phyloP scores from a whole-genome alignment of 768 basidiomycete genomes.

The Lentinus brumalis region DNA sequence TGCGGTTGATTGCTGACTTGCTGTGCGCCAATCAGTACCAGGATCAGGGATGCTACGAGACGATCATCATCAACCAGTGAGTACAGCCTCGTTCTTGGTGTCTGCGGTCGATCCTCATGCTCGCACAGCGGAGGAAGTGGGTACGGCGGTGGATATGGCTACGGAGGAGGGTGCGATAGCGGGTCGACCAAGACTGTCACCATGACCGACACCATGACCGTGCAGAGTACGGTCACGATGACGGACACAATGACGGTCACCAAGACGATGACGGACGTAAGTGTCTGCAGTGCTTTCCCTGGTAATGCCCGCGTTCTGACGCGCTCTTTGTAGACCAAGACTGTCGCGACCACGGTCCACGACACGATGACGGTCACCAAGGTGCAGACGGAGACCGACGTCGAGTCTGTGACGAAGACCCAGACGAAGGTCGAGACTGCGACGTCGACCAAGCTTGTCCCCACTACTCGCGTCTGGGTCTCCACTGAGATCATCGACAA shows the following conservation, averaged over 20 bases:
- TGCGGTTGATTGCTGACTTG: neutral
- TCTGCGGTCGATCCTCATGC: slow-evolving; percentile 7
- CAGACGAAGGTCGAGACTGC: slow-evolving; percentile 27
- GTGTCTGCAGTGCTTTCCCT: neutral
- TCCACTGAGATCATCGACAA: slow-evolving; percentile 66
- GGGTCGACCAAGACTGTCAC: slow-evolving; percentile 31
- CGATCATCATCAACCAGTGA: slow-evolving; percentile 55
- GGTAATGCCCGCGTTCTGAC: neutral
- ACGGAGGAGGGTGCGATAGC: slow-evolving; percentile 18
- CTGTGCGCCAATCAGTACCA: slow-evolving; percentile 26
- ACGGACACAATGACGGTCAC: slow-evolving; percentile 9
- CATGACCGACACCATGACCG: slow-evolving; percentile 25
- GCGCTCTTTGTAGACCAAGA: slow-evolving; percentile 36
- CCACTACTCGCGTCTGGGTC: slow-evolving; percentile 67
- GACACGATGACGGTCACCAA: slow-evolving; percentile 39
- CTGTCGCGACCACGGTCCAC: slow-evolving; percentile 41
- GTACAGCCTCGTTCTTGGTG: slow-evolving; percentile 20
- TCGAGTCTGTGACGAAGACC: slow-evolving; percentile 39
- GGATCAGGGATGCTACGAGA: slow-evolving; percentile 58
- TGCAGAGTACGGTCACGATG: slow-evolving; percentile 26
- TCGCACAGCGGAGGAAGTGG: slow-evolving; percentile 6
- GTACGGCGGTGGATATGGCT: slow-evolving; percentile 9
- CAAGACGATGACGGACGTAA: slow-evolving; percentile 19
- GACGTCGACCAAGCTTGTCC: slow-evolving; percentile 48
- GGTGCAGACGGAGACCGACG: slow-evolving; percentile 40